phyloP scores from a whole-genome alignment of 2,329 filamentous ascomycete species.

The Parastagonospora avenae region DNA sequence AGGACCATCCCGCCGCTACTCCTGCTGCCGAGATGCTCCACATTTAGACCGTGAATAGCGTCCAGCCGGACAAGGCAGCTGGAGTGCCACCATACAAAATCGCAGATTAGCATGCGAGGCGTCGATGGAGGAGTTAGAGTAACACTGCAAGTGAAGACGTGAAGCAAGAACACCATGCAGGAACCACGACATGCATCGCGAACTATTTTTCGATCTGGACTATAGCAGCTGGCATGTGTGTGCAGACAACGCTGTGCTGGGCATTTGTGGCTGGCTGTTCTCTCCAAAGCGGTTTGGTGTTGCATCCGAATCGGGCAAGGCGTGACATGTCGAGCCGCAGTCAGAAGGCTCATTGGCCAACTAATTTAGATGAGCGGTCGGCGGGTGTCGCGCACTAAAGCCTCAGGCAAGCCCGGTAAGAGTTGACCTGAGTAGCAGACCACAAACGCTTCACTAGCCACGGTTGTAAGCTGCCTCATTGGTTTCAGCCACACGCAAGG shows the following conservation, averaged over 20 bases:
- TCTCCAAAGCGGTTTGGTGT: constrained; percentile 25
- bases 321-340: constrained; percentile 23
- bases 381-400: constrained; percentile 31
- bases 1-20: constrained; percentile 46
- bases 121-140: constrained; percentile 39
- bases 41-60: constrained; percentile 40
- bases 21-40: constrained; percentile 41
- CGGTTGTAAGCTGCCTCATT: constrained; percentile 17
- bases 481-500: constrained; percentile 44
- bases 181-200: constrained; percentile 32
- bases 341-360: constrained; percentile 31
- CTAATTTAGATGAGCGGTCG: constrained; percentile 15
- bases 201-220: constrained; percentile 32
- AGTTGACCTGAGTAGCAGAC: constrained; percentile 24
- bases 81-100: constrained; percentile 41
- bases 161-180: constrained; percentile 25
- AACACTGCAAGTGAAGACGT: constrained; percentile 26
- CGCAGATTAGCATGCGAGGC: constrained; percentile 28
- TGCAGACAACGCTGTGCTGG: constrained; percentile 31
- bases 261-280: constrained; percentile 27
- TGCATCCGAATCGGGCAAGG: constrained; percentile 34
- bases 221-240: constrained; percentile 40
- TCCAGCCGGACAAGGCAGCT: constrained; percentile 42
- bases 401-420: constrained; percentile 25
- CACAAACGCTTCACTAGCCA: constrained; percentile 31